A percentile compares a stretch with the other conserved stretches of the same genome.
Conservation (phyloP, 257 asterid species). For the Ilex aquifolium region DNA sequence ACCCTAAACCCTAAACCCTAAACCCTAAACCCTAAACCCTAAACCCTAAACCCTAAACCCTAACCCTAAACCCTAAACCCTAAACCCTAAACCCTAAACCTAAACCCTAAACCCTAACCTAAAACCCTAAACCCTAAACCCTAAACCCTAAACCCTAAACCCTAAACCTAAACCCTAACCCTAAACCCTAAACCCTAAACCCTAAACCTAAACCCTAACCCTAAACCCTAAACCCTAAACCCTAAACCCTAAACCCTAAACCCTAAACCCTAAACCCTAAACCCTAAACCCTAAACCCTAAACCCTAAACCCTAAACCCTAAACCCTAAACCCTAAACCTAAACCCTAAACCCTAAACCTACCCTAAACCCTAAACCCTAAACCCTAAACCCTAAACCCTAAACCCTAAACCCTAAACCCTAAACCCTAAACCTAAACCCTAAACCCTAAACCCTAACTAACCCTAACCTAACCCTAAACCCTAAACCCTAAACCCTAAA, state of each 20-base stretch:
- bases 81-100: conserved; percentile 4
- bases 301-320: conserved; percentile 7
- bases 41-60: conserved; percentile 7
- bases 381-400: conserved; percentile 12
- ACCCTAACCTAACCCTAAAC: conserved; percentile 9
- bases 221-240: conserved; percentile 17
- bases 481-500: conserved; percentile 15
- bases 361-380: conserved; percentile 11
- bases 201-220: conserved; percentile 9
- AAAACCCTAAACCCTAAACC: conserved; percentile 3
- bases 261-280: conserved; percentile 13
- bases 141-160: conserved; percentile 10
- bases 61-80: conserved; percentile 5
- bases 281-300: conserved; percentile 6
- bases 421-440: conserved; percentile 11
- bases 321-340: conserved; percentile 8
- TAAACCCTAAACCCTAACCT: conserved; percentile 11
- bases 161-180: conserved; percentile 7
- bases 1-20: conserved; percentile 6
- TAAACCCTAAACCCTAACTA: conserved; percentile 6
- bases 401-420: conserved; percentile 8
- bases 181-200: conserved; percentile 9
- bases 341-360: conserved; percentile 16
- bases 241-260: conserved; percentile 17
- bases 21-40: conserved; percentile 16